Evolutionary conservation across 306 rosid species (phyloP), one percentile per base, ranked within the genome.

Genomic region (Dalbergia cochinchinensis): DNA sequence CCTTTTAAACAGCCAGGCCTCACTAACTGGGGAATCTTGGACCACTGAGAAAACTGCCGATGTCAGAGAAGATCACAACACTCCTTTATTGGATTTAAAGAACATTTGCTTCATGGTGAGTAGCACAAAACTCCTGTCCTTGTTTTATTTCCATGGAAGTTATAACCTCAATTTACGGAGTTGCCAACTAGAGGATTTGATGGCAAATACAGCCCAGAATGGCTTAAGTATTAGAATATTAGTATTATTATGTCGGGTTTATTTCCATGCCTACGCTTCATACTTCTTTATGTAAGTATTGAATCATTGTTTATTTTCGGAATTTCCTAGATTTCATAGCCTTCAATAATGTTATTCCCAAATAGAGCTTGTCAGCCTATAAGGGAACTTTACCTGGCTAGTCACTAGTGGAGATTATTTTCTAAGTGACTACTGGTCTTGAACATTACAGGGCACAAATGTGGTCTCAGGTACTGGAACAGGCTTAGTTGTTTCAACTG

Each of bases 51-150:
- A 93, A 85, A 85, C 89, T 31, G 91, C 92, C 7, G 92, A 91
- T 80, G 73, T 84, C 77, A 85, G 65, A 84, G 97, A 91, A 87
- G 86, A 79, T 83, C 71, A 12, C 16, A 87, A 50, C 85, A 91
- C 96, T 57, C 94, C 94, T 13, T 79, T 91, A 83, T 75, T 91
- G 39, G 97, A 93, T 77, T 84, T 93, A 51, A 91, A 79, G 84
- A 93, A 93, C 79, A 93, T 93, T 16, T 91, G 97, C 83, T 91
- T 91, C 86, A 91, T 87, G 97, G 97, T 90, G 42, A 16, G 91
- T 79, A 12, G 14, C 72, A 39, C 60, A 26, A 45, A 57, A 39
- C 63, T 62, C 63, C 66, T 76, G 10, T 33, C 15, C 20, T n/a
- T 65, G 62, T 64, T 70, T 78, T 74, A 33, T 77, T 75, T 65